Evolutionary conservation across 805 yeast species (phyloP), one percentile per base, ranked within the genome.

Genomic region (Debaryomyces prosopidis): DNA sequence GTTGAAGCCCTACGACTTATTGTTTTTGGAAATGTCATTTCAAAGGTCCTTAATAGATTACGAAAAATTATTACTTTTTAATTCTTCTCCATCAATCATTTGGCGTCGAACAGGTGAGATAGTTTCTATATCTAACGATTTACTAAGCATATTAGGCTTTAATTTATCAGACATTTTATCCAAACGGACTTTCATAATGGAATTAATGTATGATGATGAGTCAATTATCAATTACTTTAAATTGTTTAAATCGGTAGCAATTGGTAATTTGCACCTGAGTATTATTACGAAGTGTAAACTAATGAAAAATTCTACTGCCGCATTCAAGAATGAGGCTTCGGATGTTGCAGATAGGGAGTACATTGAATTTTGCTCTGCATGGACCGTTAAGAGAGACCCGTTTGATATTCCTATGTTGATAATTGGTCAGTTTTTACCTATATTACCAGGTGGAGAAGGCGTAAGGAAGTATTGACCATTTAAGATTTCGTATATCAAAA

Each of bases 51-150:
- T 68, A 52, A 53, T 75, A 46, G 73, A 81, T 68, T 60, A 72
- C 67, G 68, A 71, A 61, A 67, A 69, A 47, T 65, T 75, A 11
- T 59, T 66, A 38, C 68, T 71, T 17, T 57, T 82, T 46, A 82
- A 85, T 15, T 85, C 90, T 9, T 80, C 88, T 1, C 96, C 96
- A 1, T 84, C 92, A 2, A 82, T 87, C 14, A 84, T 87, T 51
- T 88, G 96, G 96, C 73, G 96, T 55, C 69, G 96, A 34, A 85
- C 95, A 0, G 95, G 95, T 8, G 95, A 88, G 59, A 82, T 89
- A 35, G 90, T 87, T 9, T 87, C 87, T 7, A 80, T 86, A 8
- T 85, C 90, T 4, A 82, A 84, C 50, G 94, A 87, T 55, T 80
- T 88, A 57, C 79, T 86, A 26, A 79, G 83, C 3, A 67, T 88